phyloP scores from a whole-genome alignment of 106 monocot species.

The Xerophyta viscosa region DNA sequence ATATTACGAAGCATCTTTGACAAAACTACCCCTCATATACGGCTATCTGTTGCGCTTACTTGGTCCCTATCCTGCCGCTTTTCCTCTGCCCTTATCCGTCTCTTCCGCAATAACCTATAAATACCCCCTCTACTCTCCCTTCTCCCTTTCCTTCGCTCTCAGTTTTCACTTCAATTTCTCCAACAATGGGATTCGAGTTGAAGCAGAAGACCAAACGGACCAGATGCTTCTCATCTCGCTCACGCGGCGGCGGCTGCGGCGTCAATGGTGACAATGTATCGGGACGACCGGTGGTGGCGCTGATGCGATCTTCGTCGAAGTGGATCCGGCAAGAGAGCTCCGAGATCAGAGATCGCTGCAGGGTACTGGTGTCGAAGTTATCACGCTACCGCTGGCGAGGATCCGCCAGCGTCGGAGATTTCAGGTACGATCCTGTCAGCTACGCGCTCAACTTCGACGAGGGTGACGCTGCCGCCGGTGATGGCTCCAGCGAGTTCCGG shows the following conservation, averaged over 20 bases:
- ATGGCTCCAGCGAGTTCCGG: too few relatives aligned
- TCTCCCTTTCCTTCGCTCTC: background rate
- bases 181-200: too few relatives aligned
- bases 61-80: too few relatives aligned
- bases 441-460: slow-evolving; percentile 13
- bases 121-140: too few relatives aligned
- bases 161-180: background rate
- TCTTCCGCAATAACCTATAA: too few relatives aligned
- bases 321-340: slow-evolving; percentile 1
- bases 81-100: too few relatives aligned
- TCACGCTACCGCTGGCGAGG: background rate
- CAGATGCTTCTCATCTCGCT: slow-evolving; percentile 7
- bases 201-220: background rate
- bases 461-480: background rate
- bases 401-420: background rate
- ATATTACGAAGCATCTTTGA: too few relatives aligned
- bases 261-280: background rate
- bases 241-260: too few relatives aligned
- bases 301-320: background rate
- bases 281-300: background rate
- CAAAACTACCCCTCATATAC: too few relatives aligned
- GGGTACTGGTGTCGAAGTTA: background rate
- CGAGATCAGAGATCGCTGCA: background rate
- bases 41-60: too few relatives aligned
- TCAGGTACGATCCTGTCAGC: slow-evolving; percentile 6